phyloP scores from a whole-genome alignment of 495 filamentous ascomycete species.

The Talaromyces liani region DNA sequence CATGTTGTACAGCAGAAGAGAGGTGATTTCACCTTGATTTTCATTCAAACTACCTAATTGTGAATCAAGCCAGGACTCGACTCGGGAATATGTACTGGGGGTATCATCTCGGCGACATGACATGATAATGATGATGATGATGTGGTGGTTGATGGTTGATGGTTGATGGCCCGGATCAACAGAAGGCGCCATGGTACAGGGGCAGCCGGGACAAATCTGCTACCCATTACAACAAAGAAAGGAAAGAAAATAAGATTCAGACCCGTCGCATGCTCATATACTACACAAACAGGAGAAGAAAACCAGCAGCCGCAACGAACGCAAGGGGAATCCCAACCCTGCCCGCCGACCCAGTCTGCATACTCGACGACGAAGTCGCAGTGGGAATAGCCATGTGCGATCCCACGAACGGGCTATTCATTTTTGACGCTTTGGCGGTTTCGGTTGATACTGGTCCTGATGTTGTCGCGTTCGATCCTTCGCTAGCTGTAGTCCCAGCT shows the following conservation, averaged over 20 bases:
- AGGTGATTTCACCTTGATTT: neutral
- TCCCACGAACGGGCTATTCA: conserved; percentile 2
- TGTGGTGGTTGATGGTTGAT: neutral
- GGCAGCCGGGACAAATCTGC: neutral
- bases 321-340: neutral
- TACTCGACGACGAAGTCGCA: neutral
- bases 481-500: conserved; percentile 9
- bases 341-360: conserved; percentile 13
- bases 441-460: conserved; percentile 7
- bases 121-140: neutral
- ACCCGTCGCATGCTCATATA: too few species aligned
- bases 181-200: neutral
- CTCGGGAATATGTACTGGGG: neutral
- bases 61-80: neutral
- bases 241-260: too few species aligned
- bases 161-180: neutral
- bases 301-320: neutral
- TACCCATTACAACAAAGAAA: neutral
- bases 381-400: neutral
- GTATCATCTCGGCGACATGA: neutral
- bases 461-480: conserved; percentile 3
- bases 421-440: neutral
- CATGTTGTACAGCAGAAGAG: neutral
- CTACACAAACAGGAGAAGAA: neutral
- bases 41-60: neutral